A percentile compares a stretch with the other conserved stretches of the same genome.
Evolutionary conservation across 192 early-diverging fungal species (phyloP).

Genomic region (Entomortierella chlamydospora): DNA sequence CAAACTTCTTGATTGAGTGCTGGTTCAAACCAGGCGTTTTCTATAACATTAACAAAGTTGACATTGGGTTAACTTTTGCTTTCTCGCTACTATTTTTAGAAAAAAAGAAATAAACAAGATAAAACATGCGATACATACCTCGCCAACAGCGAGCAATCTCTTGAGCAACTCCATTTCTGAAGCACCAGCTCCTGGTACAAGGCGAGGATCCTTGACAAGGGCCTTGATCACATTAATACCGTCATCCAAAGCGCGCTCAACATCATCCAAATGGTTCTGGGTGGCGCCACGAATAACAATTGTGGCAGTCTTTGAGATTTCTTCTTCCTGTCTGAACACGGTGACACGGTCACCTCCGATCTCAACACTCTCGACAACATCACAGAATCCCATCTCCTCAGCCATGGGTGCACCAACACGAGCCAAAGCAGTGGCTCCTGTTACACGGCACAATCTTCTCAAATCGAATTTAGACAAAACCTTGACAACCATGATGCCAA

Average conservation of each 20-base stretch:
- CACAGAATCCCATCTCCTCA: slow-evolving; percentile 98
- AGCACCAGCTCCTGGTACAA: slow-evolving; percentile 95
- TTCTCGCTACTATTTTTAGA: not conserved
- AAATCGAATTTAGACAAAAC: slow-evolving; percentile 97
- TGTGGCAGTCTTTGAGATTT: slow-evolving; percentile 89
- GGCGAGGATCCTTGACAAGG: slow-evolving; percentile 82
- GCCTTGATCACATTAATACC: slow-evolving; percentile 98
- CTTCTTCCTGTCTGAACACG: slow-evolving; percentile 95
- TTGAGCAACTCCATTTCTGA: slow-evolving; percentile 93
- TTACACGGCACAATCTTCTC: slow-evolving; percentile 91
- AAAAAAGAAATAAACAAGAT: not conserved
- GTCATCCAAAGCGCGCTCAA: slow-evolving; percentile 97
- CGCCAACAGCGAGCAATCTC: slow-evolving; percentile 79
- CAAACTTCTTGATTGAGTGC: slow-evolving; percentile 96
- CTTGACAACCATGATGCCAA: slow-evolving; percentile 89
- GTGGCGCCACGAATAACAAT: slow-evolving; percentile 98
- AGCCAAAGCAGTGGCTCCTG: slow-evolving; percentile 92
- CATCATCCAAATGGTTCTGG: slow-evolving; percentile 94
- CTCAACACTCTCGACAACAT: slow-evolving; percentile 95
- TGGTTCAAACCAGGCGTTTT: slow-evolving; percentile 95
- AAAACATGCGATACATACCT: slow-evolving; percentile 54
- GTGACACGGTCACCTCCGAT: slow-evolving; percentile 98
- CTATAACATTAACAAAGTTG: slow-evolving; percentile 10
- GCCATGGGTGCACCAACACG: slow-evolving; percentile 92
- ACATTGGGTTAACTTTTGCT: not conserved